Evolutionary conservation across 2,329 filamentous ascomycete species (phyloP).

Genomic region (Fusarium sororula): DNA sequence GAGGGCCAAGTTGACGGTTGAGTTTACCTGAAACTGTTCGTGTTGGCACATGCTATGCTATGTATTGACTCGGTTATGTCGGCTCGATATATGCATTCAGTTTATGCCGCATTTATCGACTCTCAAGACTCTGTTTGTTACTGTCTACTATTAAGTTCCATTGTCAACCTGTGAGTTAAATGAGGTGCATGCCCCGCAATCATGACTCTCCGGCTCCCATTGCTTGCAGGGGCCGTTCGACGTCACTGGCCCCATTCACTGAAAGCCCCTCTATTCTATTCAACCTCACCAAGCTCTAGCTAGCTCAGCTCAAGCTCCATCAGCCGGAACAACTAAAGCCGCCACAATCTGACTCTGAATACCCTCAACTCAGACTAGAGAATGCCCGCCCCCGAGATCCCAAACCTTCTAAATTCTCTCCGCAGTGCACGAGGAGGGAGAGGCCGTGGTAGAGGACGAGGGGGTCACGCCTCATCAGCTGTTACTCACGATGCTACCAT

Average conservation of each 20-base stretch:
- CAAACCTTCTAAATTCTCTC: constrained; percentile 73
- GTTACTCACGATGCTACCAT: constrained; percentile 75
- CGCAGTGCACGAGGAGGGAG: constrained; percentile 51
- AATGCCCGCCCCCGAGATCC: constrained; percentile 80
- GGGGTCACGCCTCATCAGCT: constrained; percentile 45
- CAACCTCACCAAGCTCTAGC: background rate
- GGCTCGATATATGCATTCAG: background rate
- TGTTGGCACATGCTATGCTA: background rate
- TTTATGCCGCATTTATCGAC: background rate
- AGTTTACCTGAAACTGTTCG: constrained; percentile 1
- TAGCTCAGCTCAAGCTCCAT: background rate
- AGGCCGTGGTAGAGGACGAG: constrained; percentile 44
- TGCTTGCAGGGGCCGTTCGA: constrained; percentile 10
- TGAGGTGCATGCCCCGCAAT: constrained; percentile 16
- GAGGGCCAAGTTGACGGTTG: background rate
- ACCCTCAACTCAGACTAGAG: background rate
- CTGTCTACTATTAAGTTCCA: background rate
- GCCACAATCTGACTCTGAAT: background rate
- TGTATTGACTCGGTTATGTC: background rate
- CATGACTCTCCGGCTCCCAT: background rate
- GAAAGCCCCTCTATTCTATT: background rate
- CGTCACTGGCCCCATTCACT: constrained; percentile 12
- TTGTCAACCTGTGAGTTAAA: background rate
- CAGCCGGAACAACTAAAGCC: constrained; percentile 7
- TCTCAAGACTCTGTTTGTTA: background rate